A percentile compares a stretch with the other conserved stretches of the same genome.
Conservation (phyloP, 78 protist genomes). For the Creolimax fragrantissima region DNA sequence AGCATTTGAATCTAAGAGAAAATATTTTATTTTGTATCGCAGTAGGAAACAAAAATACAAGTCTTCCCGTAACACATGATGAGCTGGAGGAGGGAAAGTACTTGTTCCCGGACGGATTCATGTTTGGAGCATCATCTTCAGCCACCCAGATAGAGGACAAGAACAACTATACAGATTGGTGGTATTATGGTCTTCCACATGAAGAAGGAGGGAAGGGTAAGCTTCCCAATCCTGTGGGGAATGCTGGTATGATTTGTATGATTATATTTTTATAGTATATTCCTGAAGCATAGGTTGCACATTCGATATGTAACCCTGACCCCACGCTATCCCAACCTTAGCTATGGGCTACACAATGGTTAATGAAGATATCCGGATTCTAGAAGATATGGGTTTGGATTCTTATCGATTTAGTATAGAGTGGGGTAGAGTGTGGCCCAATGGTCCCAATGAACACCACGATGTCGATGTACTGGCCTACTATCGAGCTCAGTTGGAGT, state of each 20-base stretch:
- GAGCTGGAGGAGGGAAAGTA: too few species aligned
- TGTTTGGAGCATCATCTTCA: background rate
- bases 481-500: background rate
- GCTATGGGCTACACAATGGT: background rate
- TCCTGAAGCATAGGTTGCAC: too few species aligned
- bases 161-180: background rate
- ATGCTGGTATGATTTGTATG: too few species aligned
- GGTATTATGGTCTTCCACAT: background rate
- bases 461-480: background rate
- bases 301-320: too few species aligned
- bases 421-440: background rate
- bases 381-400: background rate
- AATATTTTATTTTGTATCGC: too few species aligned
- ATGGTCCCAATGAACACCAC: background rate
- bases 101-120: background rate
- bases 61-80: too few species aligned
- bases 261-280: too few species aligned
- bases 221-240: background rate
- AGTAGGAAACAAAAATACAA: too few species aligned
- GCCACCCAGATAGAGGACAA: constrained; percentile 7
- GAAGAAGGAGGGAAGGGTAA: background rate
- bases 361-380: background rate
- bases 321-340: too few species aligned
- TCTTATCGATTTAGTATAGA: background rate
- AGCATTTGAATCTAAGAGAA: too few species aligned